A percentile compares a stretch with the other conserved stretches of the same genome.
Evolutionary conservation across 164 flowering plant genomes (phyloP).

Genomic region (Paratinospora sagittata): DNA sequence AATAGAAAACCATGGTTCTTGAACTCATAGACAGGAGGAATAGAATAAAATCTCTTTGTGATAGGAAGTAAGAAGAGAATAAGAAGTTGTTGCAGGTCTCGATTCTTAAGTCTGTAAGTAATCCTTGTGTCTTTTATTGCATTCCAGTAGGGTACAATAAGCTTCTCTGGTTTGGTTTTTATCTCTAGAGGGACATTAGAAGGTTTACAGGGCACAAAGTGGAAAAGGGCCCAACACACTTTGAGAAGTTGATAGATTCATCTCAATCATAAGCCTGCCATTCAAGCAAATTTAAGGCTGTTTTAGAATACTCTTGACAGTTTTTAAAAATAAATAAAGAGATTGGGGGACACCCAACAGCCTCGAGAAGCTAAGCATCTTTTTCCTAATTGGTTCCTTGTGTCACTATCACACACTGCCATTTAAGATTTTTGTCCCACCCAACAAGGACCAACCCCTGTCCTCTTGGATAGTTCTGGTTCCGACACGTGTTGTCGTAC

Average conservation of each 20-base stretch:
- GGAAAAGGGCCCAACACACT: conserved; percentile 33
- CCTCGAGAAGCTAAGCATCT: conserved; percentile 82
- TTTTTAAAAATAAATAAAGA: conserved; percentile 11
- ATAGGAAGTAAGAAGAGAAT: conserved; percentile 16
- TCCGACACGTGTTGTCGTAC: conserved; percentile 26
- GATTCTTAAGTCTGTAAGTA: conserved; percentile 18
- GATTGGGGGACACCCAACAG: conserved; percentile 48
- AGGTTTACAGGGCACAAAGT: conserved; percentile 44
- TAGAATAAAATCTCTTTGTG: conserved; percentile 18
- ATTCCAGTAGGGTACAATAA: conserved; percentile 36
- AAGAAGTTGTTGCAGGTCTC: conserved; percentile 7
- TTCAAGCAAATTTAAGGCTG: conserved; percentile 52
- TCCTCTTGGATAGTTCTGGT: conserved; percentile 16
- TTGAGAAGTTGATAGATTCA: conserved; percentile 50
- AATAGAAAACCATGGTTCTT: conserved; percentile 36
- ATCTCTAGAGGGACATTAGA: conserved; percentile 34
- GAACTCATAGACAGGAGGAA: conserved; percentile 7
- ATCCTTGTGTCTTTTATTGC: conserved; percentile 25
- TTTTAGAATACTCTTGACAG: conserved; percentile 60
- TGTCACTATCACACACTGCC: conserved; percentile 35
- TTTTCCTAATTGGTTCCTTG: conserved; percentile 31
- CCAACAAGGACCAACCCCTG: conserved; percentile 26
- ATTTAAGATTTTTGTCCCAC: conserved; percentile 29
- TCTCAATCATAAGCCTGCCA: conserved; percentile 66
- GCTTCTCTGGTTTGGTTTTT: conserved; percentile 18